Evolutionary conservation across 2,329 filamentous ascomycete species (phyloP), one percentile per base, ranked within the genome.

Genomic region (Aspergillus awamori): DNA sequence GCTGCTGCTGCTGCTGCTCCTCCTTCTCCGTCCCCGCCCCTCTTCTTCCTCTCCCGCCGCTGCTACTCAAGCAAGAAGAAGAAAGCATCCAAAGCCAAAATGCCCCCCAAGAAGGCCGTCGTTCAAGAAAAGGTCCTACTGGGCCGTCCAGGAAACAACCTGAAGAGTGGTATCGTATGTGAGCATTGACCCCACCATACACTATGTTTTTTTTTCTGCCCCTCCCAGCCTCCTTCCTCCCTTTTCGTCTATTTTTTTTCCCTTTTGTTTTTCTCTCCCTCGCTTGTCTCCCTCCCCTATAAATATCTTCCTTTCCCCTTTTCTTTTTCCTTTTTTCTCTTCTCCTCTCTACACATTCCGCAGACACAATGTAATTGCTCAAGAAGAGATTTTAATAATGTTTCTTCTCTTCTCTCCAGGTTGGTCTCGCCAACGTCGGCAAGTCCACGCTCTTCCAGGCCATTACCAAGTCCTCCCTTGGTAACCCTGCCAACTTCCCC

Each of bases 391-490:
- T 1, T 13, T 36, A 51, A 30, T 53, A 43, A 24, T 24, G 41
- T 59, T 59, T 64, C 68, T 67, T 53, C 53, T 59, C 54, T 51
- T 36, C 28, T 26, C 36, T 26, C 58, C 78, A 97, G 93, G 93
- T 99, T 80, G 95, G 95, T 82, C 89, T 99, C 74, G 95, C 95
- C 80, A 99, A 99, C 81, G 96, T 99, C 72, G 95, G 95, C 80
- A 99, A 99, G 84, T 99, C 95, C 69, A 99, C 96, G 36, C 88
- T 99, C 73, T 99, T 99, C 87, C 96, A 99, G 85, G 93, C 95
- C 77, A 97, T 99, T 81, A 99, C 95, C 77, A 98, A 97, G 85
- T 97, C 90, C 81, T 88, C 88, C 68, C 89, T 99, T 74, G 95
- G 96, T 82, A 99, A 98, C 84, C 96, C 96, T 73, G 95, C 95